Conservation (phyloP, 2,329 filamentous ascomycete genomes). For the Herpotrichia juniperi region DNA sequence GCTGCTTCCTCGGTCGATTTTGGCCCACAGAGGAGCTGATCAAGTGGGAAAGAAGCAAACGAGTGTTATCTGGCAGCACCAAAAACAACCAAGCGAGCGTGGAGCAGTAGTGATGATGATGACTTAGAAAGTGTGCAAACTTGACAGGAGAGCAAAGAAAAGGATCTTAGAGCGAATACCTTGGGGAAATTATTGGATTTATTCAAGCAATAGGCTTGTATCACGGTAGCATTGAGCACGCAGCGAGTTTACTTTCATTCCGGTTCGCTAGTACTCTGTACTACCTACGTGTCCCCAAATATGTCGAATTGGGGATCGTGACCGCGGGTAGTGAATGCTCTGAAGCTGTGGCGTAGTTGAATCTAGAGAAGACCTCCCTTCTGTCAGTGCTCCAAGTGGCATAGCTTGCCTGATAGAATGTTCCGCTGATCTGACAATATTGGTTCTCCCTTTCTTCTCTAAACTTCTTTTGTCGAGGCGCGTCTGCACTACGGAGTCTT, state of each 20-base stretch:
- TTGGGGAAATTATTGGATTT: neutral
- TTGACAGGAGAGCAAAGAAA: neutral
- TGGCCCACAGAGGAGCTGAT: neutral
- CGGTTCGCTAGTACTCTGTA: neutral
- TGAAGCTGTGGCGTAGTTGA: conserved; percentile 3
- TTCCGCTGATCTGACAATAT: neutral
- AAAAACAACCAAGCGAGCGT: no score
- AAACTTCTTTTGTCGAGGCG: no score
- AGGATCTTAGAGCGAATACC: neutral
- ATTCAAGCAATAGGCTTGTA: conserved; percentile 18
- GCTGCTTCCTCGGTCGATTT: no score
- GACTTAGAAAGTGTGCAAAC: neutral
- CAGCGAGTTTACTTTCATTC: conserved; percentile 1
- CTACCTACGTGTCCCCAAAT: conserved; percentile 6
- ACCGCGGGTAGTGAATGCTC: neutral
- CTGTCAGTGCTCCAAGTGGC: neutral
- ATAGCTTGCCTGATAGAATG: neutral
- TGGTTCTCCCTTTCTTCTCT: neutral
- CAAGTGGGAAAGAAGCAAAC: neutral
- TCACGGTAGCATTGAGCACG: conserved; percentile 24
- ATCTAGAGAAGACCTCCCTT: neutral
- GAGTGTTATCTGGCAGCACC: no score
- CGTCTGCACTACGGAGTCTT: no score
- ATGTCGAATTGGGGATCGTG: neutral
- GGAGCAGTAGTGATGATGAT: neutral